Evolutionary conservation across 495 filamentous ascomycete genomes (phyloP), one percentile per base, ranked within the genome.

Genomic region (Sphaerosporella brunnea): DNA sequence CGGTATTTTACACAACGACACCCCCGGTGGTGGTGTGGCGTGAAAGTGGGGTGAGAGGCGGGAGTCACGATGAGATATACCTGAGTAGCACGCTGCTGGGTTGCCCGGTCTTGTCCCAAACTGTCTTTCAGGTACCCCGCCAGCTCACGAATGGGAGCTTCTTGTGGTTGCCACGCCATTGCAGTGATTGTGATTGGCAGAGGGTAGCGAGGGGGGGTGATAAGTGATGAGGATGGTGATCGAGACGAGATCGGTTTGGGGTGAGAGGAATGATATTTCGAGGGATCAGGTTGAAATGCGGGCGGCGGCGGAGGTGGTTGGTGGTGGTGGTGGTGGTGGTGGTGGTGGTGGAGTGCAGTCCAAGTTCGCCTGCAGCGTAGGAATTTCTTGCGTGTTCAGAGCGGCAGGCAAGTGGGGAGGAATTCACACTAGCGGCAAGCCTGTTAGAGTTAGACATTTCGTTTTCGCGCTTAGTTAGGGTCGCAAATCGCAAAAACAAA

Each of bases 41-140:
- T n/a, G n/a, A n/a, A 43, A 43, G 26, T 11, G 40, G 24, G 11
- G 40, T 25, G 21, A 26, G 13, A 18, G 13, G 26, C 2, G 40
- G 32, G 51, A 49, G 20, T 45, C 66, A 50, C 77, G 79, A n/a
- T n/a, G n/a, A n/a, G n/a, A n/a, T n/a, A 63, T 65, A 71, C 70
- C 72, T 79, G 51, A 39, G 72, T 73, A 48, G 90, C 90, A 59
- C 87, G 77, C 64, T 84, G 93, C 62, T 92, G 86, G 26, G 78
- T 75, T 50, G 62, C 68, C 53, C 73, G 70, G 64, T 94, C 72
- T 47, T 79, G 75, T 64, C 84, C 88, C 58, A 99, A 71, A 40
- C 92, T 94, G 67, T 95, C 85, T 66, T 74, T 79, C 56, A 99
- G 75, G 66, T 78, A 96, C 60, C 75, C 75, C 53, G 84, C 80